phyloP scores from a whole-genome alignment of 2,329 filamentous ascomycete genomes.

The Lasiodiplodia theobromae region DNA sequence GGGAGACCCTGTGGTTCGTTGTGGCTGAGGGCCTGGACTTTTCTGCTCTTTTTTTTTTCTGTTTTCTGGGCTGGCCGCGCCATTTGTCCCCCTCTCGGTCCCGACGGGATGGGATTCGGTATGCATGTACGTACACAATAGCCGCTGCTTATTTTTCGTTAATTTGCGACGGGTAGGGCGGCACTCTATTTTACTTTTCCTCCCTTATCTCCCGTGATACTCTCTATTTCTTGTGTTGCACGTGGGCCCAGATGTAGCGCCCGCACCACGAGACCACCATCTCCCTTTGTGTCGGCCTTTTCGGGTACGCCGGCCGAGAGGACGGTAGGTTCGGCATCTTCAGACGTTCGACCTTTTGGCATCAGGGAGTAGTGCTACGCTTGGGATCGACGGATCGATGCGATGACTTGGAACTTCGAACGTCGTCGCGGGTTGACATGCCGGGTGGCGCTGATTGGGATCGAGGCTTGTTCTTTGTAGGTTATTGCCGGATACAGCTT shows the following conservation, averaged over 20 bases:
- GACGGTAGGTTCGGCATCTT: conserved; percentile 4
- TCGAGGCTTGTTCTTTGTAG: neutral
- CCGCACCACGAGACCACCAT: neutral
- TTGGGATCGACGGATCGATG: neutral
- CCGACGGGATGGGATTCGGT: too few relatives aligned
- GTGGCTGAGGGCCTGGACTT: neutral
- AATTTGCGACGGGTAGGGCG: conserved; percentile 5
- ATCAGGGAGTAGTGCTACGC: neutral
- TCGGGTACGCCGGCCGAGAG: neutral
- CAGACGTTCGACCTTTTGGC: conserved; percentile 20
- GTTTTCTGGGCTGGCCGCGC: too few relatives aligned
- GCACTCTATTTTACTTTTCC: neutral
- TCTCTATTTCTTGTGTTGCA: neutral
- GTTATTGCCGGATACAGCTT: neutral
- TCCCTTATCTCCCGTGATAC: neutral
- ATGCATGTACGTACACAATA: too few relatives aligned
- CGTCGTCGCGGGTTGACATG: neutral
- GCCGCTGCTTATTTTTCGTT: too few relatives aligned
- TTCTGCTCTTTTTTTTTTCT: neutral
- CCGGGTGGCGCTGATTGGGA: neutral
- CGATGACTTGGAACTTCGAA: neutral
- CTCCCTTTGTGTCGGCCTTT: neutral
- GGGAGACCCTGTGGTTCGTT: neutral
- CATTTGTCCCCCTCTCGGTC: too few relatives aligned
- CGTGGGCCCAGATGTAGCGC: neutral